phyloP scores from a whole-genome alignment of 2,329 filamentous ascomycete species.

The Aspergillus eucalypticola region DNA sequence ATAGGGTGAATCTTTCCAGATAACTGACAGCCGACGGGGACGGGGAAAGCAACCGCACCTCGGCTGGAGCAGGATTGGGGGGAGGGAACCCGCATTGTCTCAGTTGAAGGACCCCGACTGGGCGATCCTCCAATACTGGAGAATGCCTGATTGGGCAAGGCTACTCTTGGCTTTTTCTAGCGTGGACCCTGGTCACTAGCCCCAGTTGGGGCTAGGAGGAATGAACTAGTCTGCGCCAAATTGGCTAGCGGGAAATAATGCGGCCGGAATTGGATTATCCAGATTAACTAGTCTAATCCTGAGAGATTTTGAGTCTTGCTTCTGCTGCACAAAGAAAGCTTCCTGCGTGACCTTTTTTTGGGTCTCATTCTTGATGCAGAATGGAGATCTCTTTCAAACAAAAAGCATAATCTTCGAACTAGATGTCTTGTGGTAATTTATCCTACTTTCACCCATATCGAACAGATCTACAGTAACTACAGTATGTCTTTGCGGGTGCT shows the following conservation, averaged over 20 bases:
- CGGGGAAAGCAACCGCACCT: neutral
- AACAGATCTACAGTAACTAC: no score
- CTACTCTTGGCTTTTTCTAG: conserved; percentile 27
- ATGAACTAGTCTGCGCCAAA: neutral
- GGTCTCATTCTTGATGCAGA: neutral
- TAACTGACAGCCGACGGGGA: neutral
- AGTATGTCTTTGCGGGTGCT: neutral
- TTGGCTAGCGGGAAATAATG: neutral
- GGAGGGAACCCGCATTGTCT: conserved; percentile 15
- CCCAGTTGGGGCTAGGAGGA: neutral
- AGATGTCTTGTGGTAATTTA: no score
- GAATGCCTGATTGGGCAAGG: conserved; percentile 13
- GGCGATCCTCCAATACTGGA: neutral
- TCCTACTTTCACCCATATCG: no score
- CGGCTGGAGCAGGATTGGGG: neutral
- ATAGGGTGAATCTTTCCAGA: neutral
- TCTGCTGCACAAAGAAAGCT: neutral
- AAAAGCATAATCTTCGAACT: no score
- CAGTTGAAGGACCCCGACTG: neutral
- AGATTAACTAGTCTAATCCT: no score
- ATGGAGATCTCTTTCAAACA: neutral
- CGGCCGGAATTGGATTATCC: neutral
- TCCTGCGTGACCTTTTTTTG: neutral
- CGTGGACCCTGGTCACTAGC: conserved; percentile 12
- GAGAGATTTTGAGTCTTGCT: neutral